These are phyloP conservation scores for Aspergillus bombycis DNA, from an alignment of 2,329 filamentous ascomycete species.

Conservation along the genomic window DNA sequence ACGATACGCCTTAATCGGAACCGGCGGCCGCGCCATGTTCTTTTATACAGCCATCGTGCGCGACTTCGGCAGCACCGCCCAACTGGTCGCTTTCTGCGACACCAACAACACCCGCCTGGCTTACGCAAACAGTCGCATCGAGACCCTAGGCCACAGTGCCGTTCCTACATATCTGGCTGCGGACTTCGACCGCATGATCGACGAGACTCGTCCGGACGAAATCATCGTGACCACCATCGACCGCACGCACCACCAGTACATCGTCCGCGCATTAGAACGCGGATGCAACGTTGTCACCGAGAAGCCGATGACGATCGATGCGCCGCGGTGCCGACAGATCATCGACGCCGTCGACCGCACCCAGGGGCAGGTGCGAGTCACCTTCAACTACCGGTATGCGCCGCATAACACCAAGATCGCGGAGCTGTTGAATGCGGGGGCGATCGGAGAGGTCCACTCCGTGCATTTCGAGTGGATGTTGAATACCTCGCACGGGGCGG, in stretches of 20 bases:
- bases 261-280: slow-evolving; percentile 61
- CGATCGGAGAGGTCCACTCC: slow-evolving; percentile 60
- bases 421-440: slow-evolving; percentile 57
- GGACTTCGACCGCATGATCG: slow-evolving; percentile 61
- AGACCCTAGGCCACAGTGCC: slow-evolving; percentile 47
- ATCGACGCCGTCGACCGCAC: slow-evolving; percentile 58
- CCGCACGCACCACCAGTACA: slow-evolving; percentile 64
- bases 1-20: slow-evolving; percentile 49
- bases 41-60: slow-evolving; percentile 62
- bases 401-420: slow-evolving; percentile 66
- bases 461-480: slow-evolving; percentile 68
- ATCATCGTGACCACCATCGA: slow-evolving; percentile 67
- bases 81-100: slow-evolving; percentile 61
- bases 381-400: slow-evolving; percentile 68
- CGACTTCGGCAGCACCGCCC: slow-evolving; percentile 55
- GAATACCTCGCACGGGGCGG: slow-evolving; percentile 63
- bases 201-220: slow-evolving; percentile 60
- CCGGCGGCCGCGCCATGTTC: slow-evolving; percentile 62
- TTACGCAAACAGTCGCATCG: slow-evolving; percentile 51
- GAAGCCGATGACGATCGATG: slow-evolving; percentile 68
- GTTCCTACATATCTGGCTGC: slow-evolving; percentile 59
- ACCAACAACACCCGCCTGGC: slow-evolving; percentile 64
- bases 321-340: slow-evolving; percentile 57
- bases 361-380: slow-evolving; percentile 56
- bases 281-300: slow-evolving; percentile 66